Evolutionary conservation across 2,329 filamentous ascomycete species (phyloP).

Genomic region (Colletotrichum echinochloae): DNA sequence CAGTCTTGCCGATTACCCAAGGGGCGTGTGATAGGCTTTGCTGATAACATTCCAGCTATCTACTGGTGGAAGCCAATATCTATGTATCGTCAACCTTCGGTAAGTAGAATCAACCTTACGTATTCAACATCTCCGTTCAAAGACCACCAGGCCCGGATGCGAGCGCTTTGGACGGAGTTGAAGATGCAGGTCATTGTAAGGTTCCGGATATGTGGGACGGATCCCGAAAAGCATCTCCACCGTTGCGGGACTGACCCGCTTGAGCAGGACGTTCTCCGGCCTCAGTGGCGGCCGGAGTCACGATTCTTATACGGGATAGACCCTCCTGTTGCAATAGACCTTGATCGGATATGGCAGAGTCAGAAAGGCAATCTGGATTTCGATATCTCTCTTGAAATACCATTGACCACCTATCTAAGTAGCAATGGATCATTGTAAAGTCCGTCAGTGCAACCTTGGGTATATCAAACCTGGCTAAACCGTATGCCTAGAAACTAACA

Average conservation of each 20-base stretch:
- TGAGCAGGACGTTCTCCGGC: not conserved
- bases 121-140: not conserved
- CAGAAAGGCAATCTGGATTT: not conserved
- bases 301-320: not conserved
- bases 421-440: not conserved
- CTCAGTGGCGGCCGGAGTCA: not conserved
- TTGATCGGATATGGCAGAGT: not conserved
- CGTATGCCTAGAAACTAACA: constrained; percentile 16
- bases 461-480: constrained; percentile 24
- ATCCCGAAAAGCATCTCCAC: not conserved
- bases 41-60: not conserved
- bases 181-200: not conserved
- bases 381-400: not conserved
- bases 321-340: not conserved
- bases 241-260: not conserved
- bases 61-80: not conserved
- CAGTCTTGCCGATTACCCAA: constrained; percentile 2
- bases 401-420: not conserved
- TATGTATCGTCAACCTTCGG: constrained; percentile 13
- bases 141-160: no score
- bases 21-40: constrained; percentile 22
- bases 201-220: not conserved
- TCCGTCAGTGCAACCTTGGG: not conserved
- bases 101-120: not conserved
- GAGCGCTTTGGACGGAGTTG: not conserved